Percentiles rank a stretch among this genome's conserved stretches.
These are phyloP conservation scores for Plasmodium cynomolgi DNA, from an alignment of 169 alveolate species.

Conservation along the genomic window DNA sequence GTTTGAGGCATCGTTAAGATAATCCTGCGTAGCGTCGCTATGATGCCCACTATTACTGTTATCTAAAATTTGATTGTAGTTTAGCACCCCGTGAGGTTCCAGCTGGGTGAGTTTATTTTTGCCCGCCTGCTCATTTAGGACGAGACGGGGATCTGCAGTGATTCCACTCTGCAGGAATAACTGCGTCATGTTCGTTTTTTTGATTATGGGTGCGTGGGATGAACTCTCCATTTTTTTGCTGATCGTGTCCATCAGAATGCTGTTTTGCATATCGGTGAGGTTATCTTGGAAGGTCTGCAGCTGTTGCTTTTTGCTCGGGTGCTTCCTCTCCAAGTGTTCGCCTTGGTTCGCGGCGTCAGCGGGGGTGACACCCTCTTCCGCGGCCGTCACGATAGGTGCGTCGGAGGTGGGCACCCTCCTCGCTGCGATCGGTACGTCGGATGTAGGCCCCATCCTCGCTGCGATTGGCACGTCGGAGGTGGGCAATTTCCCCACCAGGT, in stretches of 20 bases:
- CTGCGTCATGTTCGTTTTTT: slow-evolving; percentile 6
- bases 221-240: slow-evolving; percentile 35
- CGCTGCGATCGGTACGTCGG: background rate
- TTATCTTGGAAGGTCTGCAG: slow-evolving; percentile 33
- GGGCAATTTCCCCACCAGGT: background rate
- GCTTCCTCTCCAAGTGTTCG: background rate
- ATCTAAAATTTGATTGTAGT: background rate
- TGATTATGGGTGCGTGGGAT: slow-evolving; percentile 11
- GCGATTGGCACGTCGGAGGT: background rate
- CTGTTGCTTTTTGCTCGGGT: slow-evolving; percentile 9
- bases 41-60: background rate
- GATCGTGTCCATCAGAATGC: slow-evolving; percentile 37
- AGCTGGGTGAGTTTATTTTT: background rate
- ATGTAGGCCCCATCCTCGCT: background rate
- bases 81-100: background rate
- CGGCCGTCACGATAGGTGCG: background rate
- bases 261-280: slow-evolving; percentile 70
- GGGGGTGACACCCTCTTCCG: background rate
- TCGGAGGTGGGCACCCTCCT: background rate
- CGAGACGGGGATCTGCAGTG: background rate
- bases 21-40: background rate
- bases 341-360: background rate
- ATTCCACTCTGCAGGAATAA: slow-evolving; percentile 1
- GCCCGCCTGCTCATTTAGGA: background rate
- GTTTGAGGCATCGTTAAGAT: background rate